Conservation (phyloP, 129 eudicot species). For the Arctium lappa region DNA sequence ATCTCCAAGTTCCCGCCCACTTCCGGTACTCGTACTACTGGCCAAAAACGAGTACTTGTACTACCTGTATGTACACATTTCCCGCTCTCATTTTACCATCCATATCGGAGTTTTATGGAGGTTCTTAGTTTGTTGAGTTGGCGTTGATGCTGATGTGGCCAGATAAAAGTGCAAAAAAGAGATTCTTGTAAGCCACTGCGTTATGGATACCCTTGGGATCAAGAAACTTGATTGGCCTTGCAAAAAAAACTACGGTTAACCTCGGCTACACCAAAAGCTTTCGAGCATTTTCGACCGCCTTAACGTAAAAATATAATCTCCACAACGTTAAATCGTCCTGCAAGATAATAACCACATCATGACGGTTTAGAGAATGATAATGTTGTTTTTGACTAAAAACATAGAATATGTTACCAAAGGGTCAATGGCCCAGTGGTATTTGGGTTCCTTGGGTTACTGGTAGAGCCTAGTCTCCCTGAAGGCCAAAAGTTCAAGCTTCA, state of each 20-base stretch:
- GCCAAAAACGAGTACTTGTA: not conserved
- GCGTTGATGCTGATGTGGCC: not conserved
- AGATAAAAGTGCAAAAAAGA: not conserved
- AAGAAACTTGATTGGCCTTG: not conserved
- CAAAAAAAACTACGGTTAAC: not conserved
- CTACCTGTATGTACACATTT: not conserved
- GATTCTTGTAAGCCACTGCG: not conserved
- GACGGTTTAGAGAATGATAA: not conserved
- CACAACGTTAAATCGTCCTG: conserved; percentile 70
- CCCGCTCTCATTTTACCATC: not conserved
- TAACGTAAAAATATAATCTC: conserved; percentile 63
- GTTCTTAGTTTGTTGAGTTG: not conserved
- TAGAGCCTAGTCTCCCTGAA: too few relatives aligned
- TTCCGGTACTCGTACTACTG: not conserved
- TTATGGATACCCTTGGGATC: not conserved
- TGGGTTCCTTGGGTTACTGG: too few relatives aligned
- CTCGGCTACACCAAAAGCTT: conserved; percentile 21
- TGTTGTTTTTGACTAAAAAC: not conserved
- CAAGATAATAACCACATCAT: conserved; percentile 16
- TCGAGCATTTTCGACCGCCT: conserved; percentile 51
- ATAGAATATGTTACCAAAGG: not conserved
- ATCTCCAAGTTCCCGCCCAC: not conserved
- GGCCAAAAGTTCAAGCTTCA: too few relatives aligned
- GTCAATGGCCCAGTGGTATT: not conserved
- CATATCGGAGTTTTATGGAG: not conserved